Conservation (phyloP, 129 eudicot species). For the Arctium lappa region DNA sequence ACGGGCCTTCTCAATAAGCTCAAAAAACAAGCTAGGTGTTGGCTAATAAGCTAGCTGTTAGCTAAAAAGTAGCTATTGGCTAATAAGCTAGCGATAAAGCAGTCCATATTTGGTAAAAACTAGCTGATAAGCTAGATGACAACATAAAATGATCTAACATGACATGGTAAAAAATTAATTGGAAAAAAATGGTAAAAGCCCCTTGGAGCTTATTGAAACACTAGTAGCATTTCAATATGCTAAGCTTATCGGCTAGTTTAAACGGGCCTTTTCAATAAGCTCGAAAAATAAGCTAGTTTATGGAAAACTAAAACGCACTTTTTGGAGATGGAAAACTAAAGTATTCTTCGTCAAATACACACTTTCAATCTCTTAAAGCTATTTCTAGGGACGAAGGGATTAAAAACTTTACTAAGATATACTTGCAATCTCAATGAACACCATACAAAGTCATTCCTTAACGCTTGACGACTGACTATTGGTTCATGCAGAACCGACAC, state of each 20-base stretch:
- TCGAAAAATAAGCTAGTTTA: neutral
- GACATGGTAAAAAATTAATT: neutral
- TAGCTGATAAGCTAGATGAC: neutral
- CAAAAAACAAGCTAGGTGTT: neutral
- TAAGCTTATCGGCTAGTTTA: neutral
- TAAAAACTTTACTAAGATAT: neutral
- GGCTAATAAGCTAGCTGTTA: neutral
- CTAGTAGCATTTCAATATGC: neutral
- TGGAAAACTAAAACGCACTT: neutral
- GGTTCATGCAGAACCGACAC: conserved; percentile 69
- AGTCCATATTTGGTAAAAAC: neutral
- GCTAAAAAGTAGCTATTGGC: no score
- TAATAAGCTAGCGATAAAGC: neutral
- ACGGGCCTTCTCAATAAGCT: neutral
- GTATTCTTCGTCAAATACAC: neutral
- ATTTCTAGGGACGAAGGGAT: no score
- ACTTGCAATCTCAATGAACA: no score
- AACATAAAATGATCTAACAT: neutral
- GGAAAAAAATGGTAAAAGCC: neutral
- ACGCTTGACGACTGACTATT: neutral
- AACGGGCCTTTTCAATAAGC: neutral
- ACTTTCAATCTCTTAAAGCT: neutral
- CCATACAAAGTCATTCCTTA: neutral
- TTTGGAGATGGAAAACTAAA: neutral
- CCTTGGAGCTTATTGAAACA: neutral